Evolutionary conservation across 495 filamentous ascomycete species (phyloP), one percentile per base, ranked within the genome.

Genomic region (Rhizodiscina lignyota): DNA sequence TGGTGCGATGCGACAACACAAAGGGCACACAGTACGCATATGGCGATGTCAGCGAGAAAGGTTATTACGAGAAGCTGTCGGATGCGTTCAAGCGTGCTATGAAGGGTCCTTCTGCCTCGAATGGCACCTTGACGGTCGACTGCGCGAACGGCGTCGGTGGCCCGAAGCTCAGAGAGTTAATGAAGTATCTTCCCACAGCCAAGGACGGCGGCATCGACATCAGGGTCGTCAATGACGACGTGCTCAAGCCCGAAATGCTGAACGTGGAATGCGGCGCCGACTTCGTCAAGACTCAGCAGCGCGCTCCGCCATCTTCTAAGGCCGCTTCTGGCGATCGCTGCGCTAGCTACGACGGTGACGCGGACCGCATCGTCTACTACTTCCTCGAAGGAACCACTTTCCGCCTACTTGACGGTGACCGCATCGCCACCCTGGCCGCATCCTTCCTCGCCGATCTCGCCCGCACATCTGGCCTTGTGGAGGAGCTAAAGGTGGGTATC

Each of bases 91-190:
- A 76, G 52, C 67, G 66, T 42, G 82, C 85, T 24, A 77, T 93
- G 63, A 72, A 75, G 44, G 83, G 74, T 48, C 32, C 44, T 20
- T n/a, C n/a, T n/a, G 18, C 29, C 8, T 57, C 79, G 36, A 62
- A 63, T 35, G 84, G 84, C 4, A 51, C 63, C 21, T 58, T 97
- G 41, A 83, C 74, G 5, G 85, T 97, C 3, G 89, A 97, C 53
- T 94, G 89, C 50, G 89, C 89, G 36, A 97, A 97, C 49, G 89
- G 89, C 50, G 83, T 97, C 41, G 89, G 89, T 38, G 89, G 85
- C 1, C 87, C 86, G 18, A 94, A 94, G 62, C 63, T 97, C 41
- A 64, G 62, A 37, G 80, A 91, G 53, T 67, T 96, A 30, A 66
- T 94, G 42, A 94, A 94, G 51, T 70, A 77, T 49, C 67, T 94